Percentiles rank a stretch among this genome's conserved stretches.
Conservation (phyloP, 495 filamentous ascomycete genomes). For the Hypoxylon lienhwacheense region DNA sequence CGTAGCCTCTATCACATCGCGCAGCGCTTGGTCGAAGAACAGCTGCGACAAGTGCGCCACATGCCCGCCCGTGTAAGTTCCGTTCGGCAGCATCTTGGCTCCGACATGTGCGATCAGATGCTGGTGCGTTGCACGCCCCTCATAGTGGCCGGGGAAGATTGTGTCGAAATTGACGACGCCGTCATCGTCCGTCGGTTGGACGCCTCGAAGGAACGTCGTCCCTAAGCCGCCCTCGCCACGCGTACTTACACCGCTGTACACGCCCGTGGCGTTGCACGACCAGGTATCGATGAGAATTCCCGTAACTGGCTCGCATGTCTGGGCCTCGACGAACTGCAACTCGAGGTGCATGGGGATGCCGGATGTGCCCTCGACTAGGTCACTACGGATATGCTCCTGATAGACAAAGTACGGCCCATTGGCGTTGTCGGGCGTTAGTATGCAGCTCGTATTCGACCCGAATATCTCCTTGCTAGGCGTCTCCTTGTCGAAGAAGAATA, state of each 20-base stretch:
- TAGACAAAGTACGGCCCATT: constrained; percentile 49
- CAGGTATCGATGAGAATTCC: constrained; percentile 59
- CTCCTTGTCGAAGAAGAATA: constrained; percentile 42
- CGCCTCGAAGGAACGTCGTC: constrained; percentile 55
- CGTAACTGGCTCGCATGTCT: constrained; percentile 56
- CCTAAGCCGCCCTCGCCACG: constrained; percentile 43
- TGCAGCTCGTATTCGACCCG: constrained; percentile 42
- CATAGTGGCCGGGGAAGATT: constrained; percentile 64
- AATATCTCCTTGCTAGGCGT: constrained; percentile 56
- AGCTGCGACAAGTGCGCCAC: constrained; percentile 58
- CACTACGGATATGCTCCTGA: constrained; percentile 53
- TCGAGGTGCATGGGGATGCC: constrained; percentile 59
- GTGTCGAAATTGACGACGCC: constrained; percentile 61
- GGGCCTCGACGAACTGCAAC: constrained; percentile 58
- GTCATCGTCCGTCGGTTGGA: constrained; percentile 53
- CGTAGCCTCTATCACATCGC: constrained; percentile 53
- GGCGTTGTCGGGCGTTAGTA: constrained; percentile 45
- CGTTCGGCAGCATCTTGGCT: constrained; percentile 42
- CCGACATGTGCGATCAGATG: constrained; percentile 57
- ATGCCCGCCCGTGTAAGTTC: constrained; percentile 52
- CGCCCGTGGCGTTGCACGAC: constrained; percentile 61
- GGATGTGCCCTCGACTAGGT: constrained; percentile 50
- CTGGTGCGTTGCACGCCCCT: constrained; percentile 60
- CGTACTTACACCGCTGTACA: constrained; percentile 51
- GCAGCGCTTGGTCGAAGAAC: constrained; percentile 59